Evolutionary conservation across 2,329 filamentous ascomycete genomes (phyloP).

Genomic region (Neurospora sp.): DNA sequence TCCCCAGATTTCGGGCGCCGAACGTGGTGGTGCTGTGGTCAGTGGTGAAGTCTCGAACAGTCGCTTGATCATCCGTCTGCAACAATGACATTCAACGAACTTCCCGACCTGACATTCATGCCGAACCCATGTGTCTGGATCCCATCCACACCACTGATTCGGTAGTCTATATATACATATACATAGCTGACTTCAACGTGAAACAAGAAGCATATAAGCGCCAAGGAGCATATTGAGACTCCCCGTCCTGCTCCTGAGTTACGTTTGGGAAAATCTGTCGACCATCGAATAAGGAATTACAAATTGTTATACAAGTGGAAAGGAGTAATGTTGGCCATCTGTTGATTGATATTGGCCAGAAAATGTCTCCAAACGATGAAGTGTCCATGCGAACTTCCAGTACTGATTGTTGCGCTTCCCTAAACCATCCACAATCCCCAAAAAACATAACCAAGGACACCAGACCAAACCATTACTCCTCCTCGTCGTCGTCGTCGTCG

Average conservation of each 20-base stretch:
- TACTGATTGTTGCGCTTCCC: not conserved
- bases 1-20: not conserved
- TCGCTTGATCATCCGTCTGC: not conserved
- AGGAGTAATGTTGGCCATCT: not conserved
- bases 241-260: not conserved
- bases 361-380: not conserved
- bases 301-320: not conserved
- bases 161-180: not conserved
- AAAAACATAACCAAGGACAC: not conserved
- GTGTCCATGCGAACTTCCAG: not conserved
- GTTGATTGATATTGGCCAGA: not conserved
- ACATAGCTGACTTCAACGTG: not conserved
- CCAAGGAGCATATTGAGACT: not conserved
- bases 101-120: not conserved
- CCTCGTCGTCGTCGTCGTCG: constrained; percentile 9
- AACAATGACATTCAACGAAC: not conserved
- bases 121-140: not conserved
- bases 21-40: not conserved
- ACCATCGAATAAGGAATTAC: not conserved
- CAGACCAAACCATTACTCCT: not conserved
- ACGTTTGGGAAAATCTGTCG: not conserved
- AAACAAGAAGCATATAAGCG: not conserved
- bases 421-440: not conserved
- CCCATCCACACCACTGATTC: not conserved
- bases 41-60: not conserved